phyloP scores from a whole-genome alignment of 2,329 filamentous ascomycete species.

The Fusarium sterilihyphosum region DNA sequence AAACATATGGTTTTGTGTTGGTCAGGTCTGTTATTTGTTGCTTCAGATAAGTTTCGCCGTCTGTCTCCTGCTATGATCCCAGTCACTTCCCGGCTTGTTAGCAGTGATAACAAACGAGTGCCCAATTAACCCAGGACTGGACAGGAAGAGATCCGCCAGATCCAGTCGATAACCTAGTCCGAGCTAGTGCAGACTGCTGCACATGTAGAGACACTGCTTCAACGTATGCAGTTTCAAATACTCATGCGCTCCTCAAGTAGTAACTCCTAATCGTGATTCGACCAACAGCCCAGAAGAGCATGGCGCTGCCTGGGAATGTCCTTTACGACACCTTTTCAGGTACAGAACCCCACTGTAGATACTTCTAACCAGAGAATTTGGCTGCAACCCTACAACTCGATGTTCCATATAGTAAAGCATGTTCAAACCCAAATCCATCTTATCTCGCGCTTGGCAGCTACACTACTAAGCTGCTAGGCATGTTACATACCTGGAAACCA shows the following conservation, averaged over 20 bases:
- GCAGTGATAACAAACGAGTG: constrained; percentile 18
- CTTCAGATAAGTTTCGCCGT: constrained; percentile 9
- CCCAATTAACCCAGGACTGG: constrained; percentile 28
- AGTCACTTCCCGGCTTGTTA: constrained; percentile 4
- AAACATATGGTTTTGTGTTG: neutral
- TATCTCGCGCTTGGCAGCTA: constrained; percentile 8
- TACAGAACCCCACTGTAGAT: neutral
- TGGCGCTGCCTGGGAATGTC: constrained; percentile 10
- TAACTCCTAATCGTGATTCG: constrained; percentile 7
- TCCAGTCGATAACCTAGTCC: constrained; percentile 33
- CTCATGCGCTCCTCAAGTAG: neutral
- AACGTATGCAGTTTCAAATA: neutral
- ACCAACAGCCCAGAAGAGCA: constrained; percentile 28
- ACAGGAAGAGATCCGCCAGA: constrained; percentile 26
- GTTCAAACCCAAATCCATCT: constrained; percentile 26
- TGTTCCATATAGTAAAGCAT: constrained; percentile 14
- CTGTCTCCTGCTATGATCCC: constrained; percentile 10
- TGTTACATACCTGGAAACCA: neutral
- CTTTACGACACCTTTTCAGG: neutral
- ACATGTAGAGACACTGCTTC: neutral
- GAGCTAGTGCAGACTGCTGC: constrained; percentile 13
- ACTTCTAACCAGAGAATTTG: constrained; percentile 1
- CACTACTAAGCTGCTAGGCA: neutral
- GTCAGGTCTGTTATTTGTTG: neutral
- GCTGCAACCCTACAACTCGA: constrained; percentile 6